These are phyloP conservation scores for Vitis rotundifolia DNA, from an alignment of 164 flowering plant species.

Conservation along the genomic window DNA sequence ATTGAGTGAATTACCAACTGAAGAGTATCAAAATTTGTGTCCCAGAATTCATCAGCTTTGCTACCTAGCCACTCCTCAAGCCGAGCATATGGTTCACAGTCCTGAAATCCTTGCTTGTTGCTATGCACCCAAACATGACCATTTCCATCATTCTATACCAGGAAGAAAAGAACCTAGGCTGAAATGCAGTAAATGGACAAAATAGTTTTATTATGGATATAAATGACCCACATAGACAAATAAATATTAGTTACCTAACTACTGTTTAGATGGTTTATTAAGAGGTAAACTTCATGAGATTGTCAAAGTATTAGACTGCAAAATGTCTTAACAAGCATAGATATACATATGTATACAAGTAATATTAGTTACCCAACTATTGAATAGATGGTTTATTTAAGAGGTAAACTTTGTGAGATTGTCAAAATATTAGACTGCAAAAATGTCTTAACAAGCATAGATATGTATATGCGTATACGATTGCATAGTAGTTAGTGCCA, in stretches of 20 bases:
- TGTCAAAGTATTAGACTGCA: background rate
- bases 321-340: no score
- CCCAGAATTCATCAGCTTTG: slow-evolving; percentile 48
- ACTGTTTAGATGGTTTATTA: background rate
- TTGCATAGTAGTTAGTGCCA: no score
- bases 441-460: no score
- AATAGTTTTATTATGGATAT: background rate
- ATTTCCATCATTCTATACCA: slow-evolving; percentile 37
- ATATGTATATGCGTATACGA: no score
- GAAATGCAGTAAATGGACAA: background rate
- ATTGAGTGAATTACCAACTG: slow-evolving; percentile 34
- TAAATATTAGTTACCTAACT: background rate
- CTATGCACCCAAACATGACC: slow-evolving; percentile 49
- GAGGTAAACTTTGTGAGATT: no score
- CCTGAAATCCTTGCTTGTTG: slow-evolving; percentile 63
- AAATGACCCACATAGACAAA: background rate
- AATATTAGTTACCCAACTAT: background rate
- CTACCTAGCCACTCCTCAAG: slow-evolving; percentile 60
- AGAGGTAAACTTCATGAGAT: background rate
- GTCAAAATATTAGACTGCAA: no score
- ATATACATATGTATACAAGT: no score
- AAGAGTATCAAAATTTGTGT: slow-evolving; percentile 42
- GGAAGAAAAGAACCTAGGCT: slow-evolving; percentile 1
- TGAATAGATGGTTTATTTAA: background rate
- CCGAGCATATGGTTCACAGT: slow-evolving; percentile 58